These are phyloP conservation scores for Coemansia sp. DNA, from an alignment of 192 early-diverging fungal species.

Conservation along the genomic window DNA sequence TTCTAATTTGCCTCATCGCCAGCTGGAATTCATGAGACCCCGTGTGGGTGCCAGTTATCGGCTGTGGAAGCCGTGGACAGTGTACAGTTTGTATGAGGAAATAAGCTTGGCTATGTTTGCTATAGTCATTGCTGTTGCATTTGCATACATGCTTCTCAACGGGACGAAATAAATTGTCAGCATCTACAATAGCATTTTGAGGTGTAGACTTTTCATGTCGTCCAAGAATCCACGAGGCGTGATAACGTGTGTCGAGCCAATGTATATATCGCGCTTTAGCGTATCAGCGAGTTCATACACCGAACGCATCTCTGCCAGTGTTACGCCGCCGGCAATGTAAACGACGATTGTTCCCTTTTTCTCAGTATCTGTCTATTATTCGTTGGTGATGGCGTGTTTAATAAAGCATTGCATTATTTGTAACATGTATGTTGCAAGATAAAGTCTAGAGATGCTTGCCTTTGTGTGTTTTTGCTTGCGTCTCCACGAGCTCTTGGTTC, in stretches of 20 bases:
- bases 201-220: conserved; percentile 45
- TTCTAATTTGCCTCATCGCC: not conserved
- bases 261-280: conserved; percentile 47
- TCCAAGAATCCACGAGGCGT: conserved; percentile 52
- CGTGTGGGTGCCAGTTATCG: conserved; percentile 25
- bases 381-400: not conserved
- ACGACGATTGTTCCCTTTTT: conserved; percentile 37
- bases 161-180: not conserved
- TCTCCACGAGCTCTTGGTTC: conserved; percentile 14
- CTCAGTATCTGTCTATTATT: not conserved
- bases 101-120: conserved; percentile 14
- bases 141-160: conserved; percentile 24
- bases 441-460: not conserved
- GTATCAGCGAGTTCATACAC: conserved; percentile 48
- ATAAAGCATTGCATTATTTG: not conserved
- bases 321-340: conserved; percentile 54
- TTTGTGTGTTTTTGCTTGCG: conserved; percentile 3
- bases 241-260: conserved; percentile 54
- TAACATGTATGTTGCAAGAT: not conserved
- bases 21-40: conserved; percentile 4
- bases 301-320: conserved; percentile 51
- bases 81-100: conserved; percentile 21
- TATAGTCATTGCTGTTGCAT: conserved; percentile 2
- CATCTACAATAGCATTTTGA: conserved; percentile 19
- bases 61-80: conserved; percentile 42